Evolutionary conservation across 2,329 filamentous ascomycete species (phyloP).

Genomic region (Pleomassaria siparia): DNA sequence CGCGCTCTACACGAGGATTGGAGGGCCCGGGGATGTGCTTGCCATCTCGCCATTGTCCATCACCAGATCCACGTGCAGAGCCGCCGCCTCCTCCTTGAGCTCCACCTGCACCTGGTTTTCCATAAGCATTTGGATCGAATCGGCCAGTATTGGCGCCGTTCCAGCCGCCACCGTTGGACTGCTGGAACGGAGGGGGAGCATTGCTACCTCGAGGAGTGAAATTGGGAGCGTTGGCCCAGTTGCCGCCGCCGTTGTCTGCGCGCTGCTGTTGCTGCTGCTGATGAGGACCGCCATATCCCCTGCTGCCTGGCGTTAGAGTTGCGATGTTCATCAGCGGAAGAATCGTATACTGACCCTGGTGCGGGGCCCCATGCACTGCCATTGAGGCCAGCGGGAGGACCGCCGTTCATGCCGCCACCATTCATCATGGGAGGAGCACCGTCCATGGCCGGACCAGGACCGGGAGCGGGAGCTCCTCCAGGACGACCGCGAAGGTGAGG

Average conservation of each 20-base stretch:
- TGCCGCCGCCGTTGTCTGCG: slow-evolving; percentile 54
- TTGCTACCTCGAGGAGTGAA: slow-evolving; percentile 55
- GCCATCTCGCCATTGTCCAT: slow-evolving; percentile 94
- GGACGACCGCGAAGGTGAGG: slow-evolving; percentile 70
- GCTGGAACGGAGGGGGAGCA: slow-evolving; percentile 22
- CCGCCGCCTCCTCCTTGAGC: slow-evolving; percentile 54
- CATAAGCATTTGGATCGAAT: slow-evolving; percentile 67
- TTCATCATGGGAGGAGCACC: slow-evolving; percentile 48
- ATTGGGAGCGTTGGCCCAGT: slow-evolving; percentile 61
- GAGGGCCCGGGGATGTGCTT: slow-evolving; percentile 90
- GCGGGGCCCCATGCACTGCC: slow-evolving; percentile 63
- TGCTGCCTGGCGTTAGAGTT: slow-evolving; percentile 25
- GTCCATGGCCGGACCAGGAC: slow-evolving; percentile 41
- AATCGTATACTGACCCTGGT: slow-evolving; percentile 23
- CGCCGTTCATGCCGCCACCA: slow-evolving; percentile 56
- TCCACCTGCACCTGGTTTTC: slow-evolving; percentile 48
- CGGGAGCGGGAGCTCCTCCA: slow-evolving; percentile 43
- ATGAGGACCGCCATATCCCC: slow-evolving; percentile 34
- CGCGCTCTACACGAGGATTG: slow-evolving; percentile 89
- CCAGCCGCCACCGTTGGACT: slow-evolving; percentile 41
- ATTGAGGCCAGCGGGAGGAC: slow-evolving; percentile 55
- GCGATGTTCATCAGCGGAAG: slow-evolving; percentile 2
- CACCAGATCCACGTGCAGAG: slow-evolving; percentile 78
- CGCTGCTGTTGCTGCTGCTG: slow-evolving; percentile 30
- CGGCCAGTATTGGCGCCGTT: slow-evolving; percentile 46